Evolutionary conservation across 305 asterid species (phyloP).

Genomic region (Fraxinus dipetala): DNA sequence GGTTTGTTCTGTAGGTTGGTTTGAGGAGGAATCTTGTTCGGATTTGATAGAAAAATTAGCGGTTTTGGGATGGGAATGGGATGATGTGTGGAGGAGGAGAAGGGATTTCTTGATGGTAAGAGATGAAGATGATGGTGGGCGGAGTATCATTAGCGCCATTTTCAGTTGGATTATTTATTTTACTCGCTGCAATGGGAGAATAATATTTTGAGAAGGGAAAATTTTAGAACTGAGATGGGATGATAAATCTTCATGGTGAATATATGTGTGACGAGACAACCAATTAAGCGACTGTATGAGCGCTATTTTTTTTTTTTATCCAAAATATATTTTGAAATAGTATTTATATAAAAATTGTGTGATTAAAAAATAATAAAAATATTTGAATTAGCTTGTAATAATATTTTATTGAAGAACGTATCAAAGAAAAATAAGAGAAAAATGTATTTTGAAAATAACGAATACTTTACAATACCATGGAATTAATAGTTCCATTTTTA

Average conservation of each 20-base stretch:
- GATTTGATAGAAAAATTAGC: slow-evolving; percentile 26
- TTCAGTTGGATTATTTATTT: slow-evolving; percentile 9
- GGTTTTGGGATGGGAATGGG: slow-evolving; percentile 15
- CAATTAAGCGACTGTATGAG: too few relatives aligned
- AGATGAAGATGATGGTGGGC: neutral
- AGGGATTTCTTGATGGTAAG: neutral
- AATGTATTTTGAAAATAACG: too few relatives aligned
- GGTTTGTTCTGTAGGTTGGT: slow-evolving; percentile 26
- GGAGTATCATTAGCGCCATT: slow-evolving; percentile 43
- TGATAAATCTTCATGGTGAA: neutral
- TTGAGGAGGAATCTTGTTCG: slow-evolving; percentile 33
- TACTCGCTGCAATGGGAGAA: neutral
- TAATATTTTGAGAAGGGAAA: neutral
- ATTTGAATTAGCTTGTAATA: too few relatives aligned
- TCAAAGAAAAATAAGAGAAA: too few relatives aligned
- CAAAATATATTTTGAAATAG: too few relatives aligned
- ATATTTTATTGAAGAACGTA: too few relatives aligned
- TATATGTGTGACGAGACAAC: neutral
- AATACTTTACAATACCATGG: too few relatives aligned
- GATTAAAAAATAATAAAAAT: too few relatives aligned
- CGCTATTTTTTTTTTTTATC: too few relatives aligned
- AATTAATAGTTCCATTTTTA: too few relatives aligned
- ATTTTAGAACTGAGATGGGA: neutral
- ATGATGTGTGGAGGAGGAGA: slow-evolving; percentile 19
- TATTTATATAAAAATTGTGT: too few relatives aligned